A percentile compares a stretch with the other conserved stretches of the same genome.
Conservation (phyloP, 2,329 filamentous ascomycete genomes). For the Penicillium janthinellum region DNA sequence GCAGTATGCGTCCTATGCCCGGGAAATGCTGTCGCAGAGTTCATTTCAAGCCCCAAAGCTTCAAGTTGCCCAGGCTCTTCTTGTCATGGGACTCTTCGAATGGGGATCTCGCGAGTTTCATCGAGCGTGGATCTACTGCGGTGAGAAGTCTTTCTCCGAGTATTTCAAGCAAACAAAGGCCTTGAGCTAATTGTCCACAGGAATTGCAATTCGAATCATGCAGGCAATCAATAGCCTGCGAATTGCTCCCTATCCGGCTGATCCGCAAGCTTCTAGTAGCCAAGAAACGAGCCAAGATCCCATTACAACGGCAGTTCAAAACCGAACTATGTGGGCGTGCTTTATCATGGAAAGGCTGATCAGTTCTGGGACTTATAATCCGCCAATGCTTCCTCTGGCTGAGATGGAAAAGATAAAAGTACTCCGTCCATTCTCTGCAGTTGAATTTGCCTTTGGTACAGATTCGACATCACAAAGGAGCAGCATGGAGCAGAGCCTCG, state of each 20-base stretch:
- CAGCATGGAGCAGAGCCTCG: slow-evolving; percentile 8
- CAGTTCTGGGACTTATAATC: slow-evolving; percentile 44
- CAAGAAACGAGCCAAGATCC: slow-evolving; percentile 22
- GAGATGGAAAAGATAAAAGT: slow-evolving; percentile 21
- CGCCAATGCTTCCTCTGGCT: slow-evolving; percentile 26
- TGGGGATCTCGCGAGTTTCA: slow-evolving; percentile 49
- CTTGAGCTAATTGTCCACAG: slow-evolving; percentile 12
- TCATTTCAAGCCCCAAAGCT: slow-evolving; percentile 32
- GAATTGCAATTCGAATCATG: slow-evolving; percentile 46
- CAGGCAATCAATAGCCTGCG: slow-evolving; percentile 26
- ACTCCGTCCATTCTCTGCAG: slow-evolving; percentile 16
- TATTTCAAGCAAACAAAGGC: background rate
- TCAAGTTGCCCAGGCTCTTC: slow-evolving; percentile 43
- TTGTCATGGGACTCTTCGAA: slow-evolving; percentile 46
- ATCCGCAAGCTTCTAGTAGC: slow-evolving; percentile 21
- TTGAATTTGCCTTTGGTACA: slow-evolving; percentile 46
- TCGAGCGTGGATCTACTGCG: slow-evolving; percentile 48
- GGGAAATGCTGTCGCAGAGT: slow-evolving; percentile 15
- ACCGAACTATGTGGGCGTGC: slow-evolving; percentile 50
- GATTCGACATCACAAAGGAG: slow-evolving; percentile 13
- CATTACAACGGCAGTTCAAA: slow-evolving; percentile 35
- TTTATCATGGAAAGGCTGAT: slow-evolving; percentile 52
- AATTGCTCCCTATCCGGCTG: slow-evolving; percentile 28
- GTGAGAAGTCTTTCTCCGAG: background rate
- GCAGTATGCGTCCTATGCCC: slow-evolving; percentile 17